Evolutionary conservation across 805 yeast genomes (phyloP).

Genomic region (Metschnikowia picachoensis): DNA sequence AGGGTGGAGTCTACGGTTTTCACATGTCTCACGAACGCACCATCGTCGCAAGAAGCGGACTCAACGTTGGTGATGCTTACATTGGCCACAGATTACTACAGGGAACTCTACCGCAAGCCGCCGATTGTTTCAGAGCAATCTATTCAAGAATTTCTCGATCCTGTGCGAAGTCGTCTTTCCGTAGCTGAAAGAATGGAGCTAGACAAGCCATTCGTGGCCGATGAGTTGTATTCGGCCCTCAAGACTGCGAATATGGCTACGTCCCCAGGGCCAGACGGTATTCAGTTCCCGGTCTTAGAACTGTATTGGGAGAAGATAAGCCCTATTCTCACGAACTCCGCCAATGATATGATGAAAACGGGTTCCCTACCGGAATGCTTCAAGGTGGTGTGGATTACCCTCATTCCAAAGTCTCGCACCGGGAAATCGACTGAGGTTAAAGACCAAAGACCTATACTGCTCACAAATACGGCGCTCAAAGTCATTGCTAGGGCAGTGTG

Average conservation of each 20-base stretch:
- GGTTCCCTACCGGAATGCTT: neutral
- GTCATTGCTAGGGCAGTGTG: slow-evolving; percentile 2
- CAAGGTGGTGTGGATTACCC: neutral
- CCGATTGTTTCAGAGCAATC: neutral
- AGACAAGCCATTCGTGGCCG: neutral
- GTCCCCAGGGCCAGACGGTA: neutral
- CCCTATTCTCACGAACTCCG: neutral
- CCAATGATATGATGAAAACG: neutral
- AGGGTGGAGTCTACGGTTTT: neutral
- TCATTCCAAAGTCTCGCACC: neutral
- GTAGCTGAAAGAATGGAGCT: neutral
- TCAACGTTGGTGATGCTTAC: neutral
- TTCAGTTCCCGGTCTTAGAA: neutral
- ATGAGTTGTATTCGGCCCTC: neutral
- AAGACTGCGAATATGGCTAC: neutral
- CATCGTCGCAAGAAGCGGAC: neutral
- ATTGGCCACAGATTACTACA: neutral
- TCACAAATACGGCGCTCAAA: neutral
- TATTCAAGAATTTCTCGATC: neutral
- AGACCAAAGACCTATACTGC: neutral
- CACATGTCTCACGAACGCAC: neutral
- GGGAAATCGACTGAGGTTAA: neutral
- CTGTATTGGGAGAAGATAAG: neutral
- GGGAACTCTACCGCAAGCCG: neutral
- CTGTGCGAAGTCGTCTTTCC: neutral